Conservation (phyloP, 2,329 filamentous ascomycete genomes). For the Alternaria triticimaculans region DNA sequence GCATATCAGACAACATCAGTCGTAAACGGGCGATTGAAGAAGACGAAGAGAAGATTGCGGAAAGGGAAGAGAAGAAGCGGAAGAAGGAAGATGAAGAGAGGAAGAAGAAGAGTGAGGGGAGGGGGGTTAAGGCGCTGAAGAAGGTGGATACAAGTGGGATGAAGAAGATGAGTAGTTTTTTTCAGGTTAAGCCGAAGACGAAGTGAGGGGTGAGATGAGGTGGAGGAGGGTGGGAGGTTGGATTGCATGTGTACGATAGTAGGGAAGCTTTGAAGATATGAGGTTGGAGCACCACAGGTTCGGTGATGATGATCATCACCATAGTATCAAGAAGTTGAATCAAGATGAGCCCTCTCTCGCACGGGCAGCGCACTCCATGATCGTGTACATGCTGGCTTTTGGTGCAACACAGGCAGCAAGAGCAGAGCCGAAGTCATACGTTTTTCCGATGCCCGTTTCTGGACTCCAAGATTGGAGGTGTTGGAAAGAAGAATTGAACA, state of each 20-base stretch:
- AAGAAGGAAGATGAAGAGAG: conserved; percentile 90
- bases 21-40: conserved; percentile 65
- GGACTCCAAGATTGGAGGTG: background rate
- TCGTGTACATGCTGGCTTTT: too few species aligned
- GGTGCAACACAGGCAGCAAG: too few species aligned
- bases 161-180: conserved; percentile 97
- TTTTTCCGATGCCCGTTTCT: background rate
- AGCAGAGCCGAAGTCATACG: too few species aligned
- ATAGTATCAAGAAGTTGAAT: too few species aligned
- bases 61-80: conserved; percentile 76
- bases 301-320: background rate
- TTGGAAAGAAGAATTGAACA: background rate
- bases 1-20: conserved; percentile 69
- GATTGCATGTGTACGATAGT: background rate
- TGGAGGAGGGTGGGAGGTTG: too few species aligned
- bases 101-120: conserved; percentile 79
- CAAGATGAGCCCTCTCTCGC: too few species aligned
- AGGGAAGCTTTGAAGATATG: background rate
- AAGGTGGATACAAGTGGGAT: conserved; percentile 93
- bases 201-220: background rate
- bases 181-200: conserved; percentile 64
- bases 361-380: too few species aligned
- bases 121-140: conserved; percentile 78
- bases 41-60: conserved; percentile 63
- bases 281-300: too few species aligned